phyloP scores from a whole-genome alignment of 306 rosid species.

The Abrus precatorius region DNA sequence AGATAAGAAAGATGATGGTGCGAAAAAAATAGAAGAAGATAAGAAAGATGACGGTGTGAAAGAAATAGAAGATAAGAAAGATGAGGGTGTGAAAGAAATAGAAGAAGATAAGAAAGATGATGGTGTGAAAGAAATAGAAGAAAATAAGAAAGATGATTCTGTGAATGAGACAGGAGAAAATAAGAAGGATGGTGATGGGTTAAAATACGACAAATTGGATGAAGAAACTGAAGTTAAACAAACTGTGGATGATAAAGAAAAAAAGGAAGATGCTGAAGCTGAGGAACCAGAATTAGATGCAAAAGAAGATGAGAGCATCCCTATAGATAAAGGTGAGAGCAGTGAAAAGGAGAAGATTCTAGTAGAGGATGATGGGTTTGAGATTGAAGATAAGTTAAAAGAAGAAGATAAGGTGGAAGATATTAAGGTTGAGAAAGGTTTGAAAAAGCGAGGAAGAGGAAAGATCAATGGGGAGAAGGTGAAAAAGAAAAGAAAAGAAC shows the following conservation, averaged over 20 bases:
- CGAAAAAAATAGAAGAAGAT: conserved; percentile 5
- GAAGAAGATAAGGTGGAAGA: conserved; percentile 45
- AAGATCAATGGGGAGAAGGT: conserved; percentile 54
- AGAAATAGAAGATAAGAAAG: conserved; percentile 51
- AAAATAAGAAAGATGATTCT: conserved; percentile 39
- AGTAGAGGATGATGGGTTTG: conserved; percentile 44
- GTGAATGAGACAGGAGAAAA: conserved; percentile 44
- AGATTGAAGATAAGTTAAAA: conserved; percentile 40
- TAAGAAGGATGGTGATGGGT: conserved; percentile 35
- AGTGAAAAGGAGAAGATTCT: conserved; percentile 43
- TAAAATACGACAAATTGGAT: conserved; percentile 44
- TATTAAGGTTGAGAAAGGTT: conserved; percentile 56
- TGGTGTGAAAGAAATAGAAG: conserved; percentile 32
- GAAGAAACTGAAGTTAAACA: conserved; percentile 54
- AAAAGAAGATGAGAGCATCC: conserved; percentile 55
- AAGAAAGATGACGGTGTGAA: conserved; percentile 42
- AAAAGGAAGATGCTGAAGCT: conserved; percentile 48
- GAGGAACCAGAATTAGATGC: conserved; percentile 55
- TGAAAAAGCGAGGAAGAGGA: conserved; percentile 62
- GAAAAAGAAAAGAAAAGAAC: conserved; percentile 59
- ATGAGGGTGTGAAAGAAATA: conserved; percentile 32
- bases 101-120: conserved; percentile 54
- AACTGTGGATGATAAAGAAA: conserved; percentile 46
- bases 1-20: conserved; percentile 54
- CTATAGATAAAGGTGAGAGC: conserved; percentile 41